Evolutionary conservation across 1,284 basidiomycete genomes (phyloP).

Genomic region (Schizophyllum commune): DNA sequence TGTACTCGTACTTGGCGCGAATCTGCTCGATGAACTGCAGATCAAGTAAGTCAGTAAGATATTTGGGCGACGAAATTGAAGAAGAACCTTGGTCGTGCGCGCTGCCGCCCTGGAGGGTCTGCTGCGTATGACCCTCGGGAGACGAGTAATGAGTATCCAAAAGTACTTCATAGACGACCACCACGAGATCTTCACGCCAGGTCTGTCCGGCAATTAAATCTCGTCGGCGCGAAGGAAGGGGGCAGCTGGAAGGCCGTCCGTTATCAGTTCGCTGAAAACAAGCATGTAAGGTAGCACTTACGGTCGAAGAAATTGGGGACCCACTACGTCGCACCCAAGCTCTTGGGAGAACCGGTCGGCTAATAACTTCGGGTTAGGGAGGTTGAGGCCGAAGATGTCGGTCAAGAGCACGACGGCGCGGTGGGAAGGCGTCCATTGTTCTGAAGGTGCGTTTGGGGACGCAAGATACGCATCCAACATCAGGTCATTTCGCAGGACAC

Average conservation of each 20-base stretch:
- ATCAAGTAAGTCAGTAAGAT: neutral
- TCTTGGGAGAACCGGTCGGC: constrained; percentile 50
- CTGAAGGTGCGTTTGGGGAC: constrained; percentile 17
- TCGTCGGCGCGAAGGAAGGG: neutral
- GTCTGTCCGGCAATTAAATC: constrained; percentile 27
- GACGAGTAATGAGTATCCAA: constrained; percentile 20
- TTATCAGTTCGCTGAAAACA: too few relatives aligned
- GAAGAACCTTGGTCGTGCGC: constrained; percentile 23
- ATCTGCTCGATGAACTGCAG: constrained; percentile 41
- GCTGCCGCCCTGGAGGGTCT: constrained; percentile 33
- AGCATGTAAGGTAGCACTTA: constrained; percentile 19
- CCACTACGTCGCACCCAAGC: constrained; percentile 54
- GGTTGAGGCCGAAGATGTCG: constrained; percentile 50
- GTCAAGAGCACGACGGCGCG: constrained; percentile 48
- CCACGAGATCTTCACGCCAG: constrained; percentile 30
- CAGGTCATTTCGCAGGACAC: constrained; percentile 21
- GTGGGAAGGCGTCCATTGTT: constrained; percentile 11
- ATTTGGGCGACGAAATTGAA: neutral
- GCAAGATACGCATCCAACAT: constrained; percentile 35
- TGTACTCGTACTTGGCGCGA: constrained; percentile 44
- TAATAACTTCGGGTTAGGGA: constrained; percentile 55
- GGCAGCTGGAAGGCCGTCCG: too few relatives aligned
- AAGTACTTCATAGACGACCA: constrained; percentile 25
- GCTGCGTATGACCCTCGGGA: constrained; percentile 27
- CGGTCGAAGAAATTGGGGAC: constrained; percentile 48